Conservation (phyloP, 805 yeast genomes). For the Starmera dryadoides region DNA sequence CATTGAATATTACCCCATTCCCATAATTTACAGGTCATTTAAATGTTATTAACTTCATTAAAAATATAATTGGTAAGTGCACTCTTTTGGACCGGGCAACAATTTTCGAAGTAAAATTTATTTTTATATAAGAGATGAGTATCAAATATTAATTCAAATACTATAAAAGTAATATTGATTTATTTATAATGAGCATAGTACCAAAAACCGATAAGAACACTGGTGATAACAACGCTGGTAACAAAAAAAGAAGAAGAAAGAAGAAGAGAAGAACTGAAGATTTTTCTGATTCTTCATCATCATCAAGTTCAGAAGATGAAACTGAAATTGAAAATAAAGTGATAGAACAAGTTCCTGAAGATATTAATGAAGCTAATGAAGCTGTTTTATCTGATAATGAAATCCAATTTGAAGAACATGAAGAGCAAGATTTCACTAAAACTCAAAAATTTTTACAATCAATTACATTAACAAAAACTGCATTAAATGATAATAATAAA, state of each 20-base stretch:
- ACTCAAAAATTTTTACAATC: slow-evolving; percentile 12
- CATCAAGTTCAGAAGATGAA: slow-evolving; percentile 29
- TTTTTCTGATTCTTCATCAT: slow-evolving; percentile 46
- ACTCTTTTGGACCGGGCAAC: background rate
- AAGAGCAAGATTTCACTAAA: slow-evolving; percentile 7
- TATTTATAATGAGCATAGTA: slow-evolving; percentile 13
- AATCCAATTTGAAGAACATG: slow-evolving; percentile 9
- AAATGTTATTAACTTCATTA: too few relatives aligned
- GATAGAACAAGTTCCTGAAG: slow-evolving; percentile 3
- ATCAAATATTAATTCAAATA: background rate
- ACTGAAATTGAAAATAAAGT: slow-evolving; percentile 5
- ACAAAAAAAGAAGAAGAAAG: slow-evolving; percentile 44
- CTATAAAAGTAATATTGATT: background rate
- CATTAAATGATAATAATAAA: slow-evolving; percentile 21
- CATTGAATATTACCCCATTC: too few relatives aligned
- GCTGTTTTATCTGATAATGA: slow-evolving; percentile 26
- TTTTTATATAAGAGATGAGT: background rate
- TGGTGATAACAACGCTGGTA: background rate
- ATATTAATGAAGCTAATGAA: background rate
- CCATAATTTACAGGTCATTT: too few relatives aligned
- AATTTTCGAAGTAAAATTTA: background rate
- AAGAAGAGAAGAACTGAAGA: slow-evolving; percentile 84
- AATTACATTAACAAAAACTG: slow-evolving; percentile 25
- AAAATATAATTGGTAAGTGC: background rate
- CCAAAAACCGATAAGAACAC: slow-evolving; percentile 14